phyloP scores from a whole-genome alignment of 2,329 filamentous ascomycete species.

The Didymosphaeria variabile region DNA sequence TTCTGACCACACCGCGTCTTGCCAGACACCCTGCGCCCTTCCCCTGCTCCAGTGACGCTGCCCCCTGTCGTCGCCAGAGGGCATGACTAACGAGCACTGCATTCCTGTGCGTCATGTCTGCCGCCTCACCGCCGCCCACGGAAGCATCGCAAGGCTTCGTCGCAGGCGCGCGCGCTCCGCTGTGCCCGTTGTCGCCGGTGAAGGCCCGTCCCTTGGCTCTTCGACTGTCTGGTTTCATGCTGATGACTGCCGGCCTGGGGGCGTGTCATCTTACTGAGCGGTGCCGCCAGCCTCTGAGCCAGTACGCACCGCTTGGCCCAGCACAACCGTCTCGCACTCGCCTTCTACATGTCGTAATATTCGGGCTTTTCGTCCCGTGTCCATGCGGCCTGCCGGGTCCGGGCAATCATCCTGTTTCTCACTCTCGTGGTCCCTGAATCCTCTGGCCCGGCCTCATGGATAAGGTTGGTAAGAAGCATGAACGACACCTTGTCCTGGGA shows the following conservation, averaged over 20 bases:
- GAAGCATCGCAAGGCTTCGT: constrained; percentile 18
- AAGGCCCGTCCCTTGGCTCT: constrained; percentile 6
- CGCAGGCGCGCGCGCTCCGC: constrained; percentile 4
- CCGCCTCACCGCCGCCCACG: constrained; percentile 31
- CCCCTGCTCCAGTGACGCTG: constrained; percentile 14
- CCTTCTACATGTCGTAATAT: constrained; percentile 26
- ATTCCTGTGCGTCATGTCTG: constrained; percentile 25
- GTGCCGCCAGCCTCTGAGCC: constrained; percentile 14
- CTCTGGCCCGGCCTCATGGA: constrained; percentile 43
- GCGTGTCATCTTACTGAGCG: constrained; percentile 11
- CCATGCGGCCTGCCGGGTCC: constrained; percentile 27
- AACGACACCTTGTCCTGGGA: constrained; percentile 34
- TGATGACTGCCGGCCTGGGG: constrained; percentile 24
- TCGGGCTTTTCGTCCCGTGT: constrained; percentile 36
- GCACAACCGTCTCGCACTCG: neutral
- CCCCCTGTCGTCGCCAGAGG: neutral
- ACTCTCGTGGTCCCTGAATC: constrained; percentile 41
- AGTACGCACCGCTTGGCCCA: neutral
- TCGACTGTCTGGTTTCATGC: constrained; percentile 24
- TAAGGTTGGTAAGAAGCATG: constrained; percentile 45
- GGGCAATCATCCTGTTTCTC: constrained; percentile 28
- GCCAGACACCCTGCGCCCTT: constrained; percentile 10
- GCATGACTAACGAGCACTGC: neutral
- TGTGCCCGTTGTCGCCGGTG: constrained; percentile 10
- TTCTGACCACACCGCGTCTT: constrained; percentile 42